These are phyloP conservation scores for Primulina tabacum DNA, from an alignment of 257 asterid genomes.

Conservation along the genomic window DNA sequence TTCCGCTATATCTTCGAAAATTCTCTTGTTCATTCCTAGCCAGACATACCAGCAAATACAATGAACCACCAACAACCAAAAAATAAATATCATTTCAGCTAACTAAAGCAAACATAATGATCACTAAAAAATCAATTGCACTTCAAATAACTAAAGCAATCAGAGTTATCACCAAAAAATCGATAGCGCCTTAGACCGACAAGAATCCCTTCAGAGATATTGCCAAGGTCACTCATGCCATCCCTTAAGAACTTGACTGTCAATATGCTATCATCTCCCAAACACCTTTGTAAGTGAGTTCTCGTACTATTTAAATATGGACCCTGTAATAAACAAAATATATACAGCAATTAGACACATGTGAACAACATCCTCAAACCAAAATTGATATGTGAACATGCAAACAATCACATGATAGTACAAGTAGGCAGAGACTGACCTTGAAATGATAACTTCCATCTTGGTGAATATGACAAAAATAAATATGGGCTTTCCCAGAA, in stretches of 20 bases:
- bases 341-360: constrained; percentile 1
- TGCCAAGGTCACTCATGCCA: constrained; percentile 22
- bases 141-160: neutral
- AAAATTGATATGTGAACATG: neutral
- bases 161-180: constrained; percentile 58
- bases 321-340: constrained; percentile 49
- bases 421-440: constrained; percentile 35
- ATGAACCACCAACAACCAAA: neutral
- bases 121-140: neutral
- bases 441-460: constrained; percentile 51
- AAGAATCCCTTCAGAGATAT: constrained; percentile 50
- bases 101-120: constrained; percentile 52
- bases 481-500: constrained; percentile 54
- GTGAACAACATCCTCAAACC: neutral
- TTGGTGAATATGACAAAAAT: constrained; percentile 41
- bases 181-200: constrained; percentile 68
- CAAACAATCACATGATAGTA: neutral
- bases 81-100: constrained; percentile 48
- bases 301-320: constrained; percentile 49
- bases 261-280: constrained; percentile 71
- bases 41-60: too few species aligned
- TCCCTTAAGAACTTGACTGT: constrained; percentile 55
- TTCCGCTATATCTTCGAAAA: too few species aligned
- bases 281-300: constrained; percentile 68
- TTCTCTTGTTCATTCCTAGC: too few species aligned